Evolutionary conservation across 1,284 basidiomycete genomes (phyloP), one percentile per base, ranked within the genome.

Genomic region (Ceratobasidium sp.): DNA sequence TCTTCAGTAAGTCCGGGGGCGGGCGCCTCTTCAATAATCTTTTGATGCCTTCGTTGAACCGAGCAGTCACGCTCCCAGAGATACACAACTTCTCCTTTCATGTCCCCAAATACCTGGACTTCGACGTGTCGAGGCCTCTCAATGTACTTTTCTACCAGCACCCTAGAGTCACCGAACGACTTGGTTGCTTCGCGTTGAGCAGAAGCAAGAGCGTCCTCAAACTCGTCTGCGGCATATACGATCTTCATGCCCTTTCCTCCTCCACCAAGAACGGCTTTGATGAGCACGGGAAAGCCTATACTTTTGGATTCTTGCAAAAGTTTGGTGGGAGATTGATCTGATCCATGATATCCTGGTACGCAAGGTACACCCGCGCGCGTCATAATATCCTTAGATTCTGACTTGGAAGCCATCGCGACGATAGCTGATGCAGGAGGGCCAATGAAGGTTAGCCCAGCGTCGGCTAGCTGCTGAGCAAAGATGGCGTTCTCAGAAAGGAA

Each of bases 201-300:
- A 40, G 93, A 94, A 57, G 89, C 89, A 1, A 98, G 87, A 23
- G 94, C 93, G 79, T 96, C 93, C 76, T 88, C 84, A 81, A 97
- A 96, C 44, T 92, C 91, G 42, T 85, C 85, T 9, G 87, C 84
- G 0, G 89, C 86, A 38, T 88, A 88, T 40, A 98, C 97, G 38
- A 93, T 92, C 79, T 96, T 93, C 97, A 99, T 98, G 79, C 97
- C 97, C 83, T 98, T 96, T 20, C 97, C 97, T 78, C 97, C 97
- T 73, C 97, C 97, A 40, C 97, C 97, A 85, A 98, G 95, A 62
- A 97, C 94, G 38, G 97, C 96, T 84, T 98, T 98, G 87, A 98
- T 97, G 79, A 97, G 88, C 33, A 96, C 94, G 13, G 97, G 97
- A 86, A 97, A 98, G 64, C 84, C 96, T 78, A 97, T 94, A 81